These are phyloP conservation scores for Aspergillus aculeatus DNA, from an alignment of 2,329 filamentous ascomycete species.

Conservation along the genomic window DNA sequence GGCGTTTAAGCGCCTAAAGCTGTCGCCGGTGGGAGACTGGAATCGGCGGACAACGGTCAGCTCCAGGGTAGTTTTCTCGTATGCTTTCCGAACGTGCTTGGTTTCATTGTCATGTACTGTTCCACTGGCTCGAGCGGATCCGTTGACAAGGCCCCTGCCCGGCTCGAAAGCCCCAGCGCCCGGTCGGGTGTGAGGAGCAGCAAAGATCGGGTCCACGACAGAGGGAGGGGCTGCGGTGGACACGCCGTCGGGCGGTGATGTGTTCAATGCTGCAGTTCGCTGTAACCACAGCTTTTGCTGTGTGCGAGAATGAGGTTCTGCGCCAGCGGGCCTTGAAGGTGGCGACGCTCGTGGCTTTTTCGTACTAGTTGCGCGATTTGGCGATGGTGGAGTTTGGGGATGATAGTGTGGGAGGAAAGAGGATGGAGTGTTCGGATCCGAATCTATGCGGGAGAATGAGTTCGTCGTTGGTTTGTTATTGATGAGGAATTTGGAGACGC, in stretches of 20 bases:
- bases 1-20: conserved; percentile 39
- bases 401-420: conserved; percentile 50
- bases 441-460: conserved; percentile 40
- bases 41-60: conserved; percentile 48
- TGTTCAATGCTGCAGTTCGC: conserved; percentile 45
- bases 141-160: conserved; percentile 29
- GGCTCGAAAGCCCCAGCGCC: conserved; percentile 32
- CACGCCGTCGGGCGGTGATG: conserved; percentile 42
- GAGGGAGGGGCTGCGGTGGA: conserved; percentile 34
- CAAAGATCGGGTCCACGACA: conserved; percentile 35
- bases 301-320: conserved; percentile 46
- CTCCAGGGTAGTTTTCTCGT: conserved; percentile 45
- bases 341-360: conserved; percentile 35
- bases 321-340: conserved; percentile 34
- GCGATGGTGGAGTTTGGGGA: conserved; percentile 46
- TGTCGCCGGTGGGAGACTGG: conserved; percentile 45
- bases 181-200: conserved; percentile 30
- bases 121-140: conserved; percentile 27
- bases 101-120: conserved; percentile 36
- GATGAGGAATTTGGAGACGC: conserved; percentile 47
- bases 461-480: conserved; percentile 32
- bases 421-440: conserved; percentile 47
- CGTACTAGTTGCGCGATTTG: conserved; percentile 27
- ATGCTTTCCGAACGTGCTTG: conserved; percentile 44
- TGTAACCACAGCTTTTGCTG: conserved; percentile 51